Base-by-base conservation (phyloP, 2,329 filamentous ascomycete species). In the Phoma sp. region DNA sequence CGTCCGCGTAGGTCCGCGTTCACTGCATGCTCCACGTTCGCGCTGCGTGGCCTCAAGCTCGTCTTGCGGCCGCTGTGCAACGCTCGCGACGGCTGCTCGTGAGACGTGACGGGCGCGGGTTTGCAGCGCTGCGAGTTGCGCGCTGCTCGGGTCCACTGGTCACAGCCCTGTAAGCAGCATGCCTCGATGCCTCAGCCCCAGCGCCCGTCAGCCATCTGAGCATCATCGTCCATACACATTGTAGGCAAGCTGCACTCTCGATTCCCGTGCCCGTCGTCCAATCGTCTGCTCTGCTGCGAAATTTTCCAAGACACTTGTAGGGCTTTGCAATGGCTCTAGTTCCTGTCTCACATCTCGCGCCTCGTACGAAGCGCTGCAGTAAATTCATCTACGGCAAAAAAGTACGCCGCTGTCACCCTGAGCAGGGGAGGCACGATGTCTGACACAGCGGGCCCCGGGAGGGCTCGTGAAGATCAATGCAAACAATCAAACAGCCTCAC, bases 401-500 rank as follows among this genome's bases (percentile, higher is more conserved):
- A 28, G 12, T 3, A 39, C 26, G 17, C 9, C 18, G 36, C 26
- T 53, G 49, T 12, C 23, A 47, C 49, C 23, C 45, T 51, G 7
- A 3, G 36, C 40, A 39, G 42, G 49, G 30, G 26, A 23, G 32
- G 14, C 32, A 32, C 18, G 2, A 17, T 23, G 7, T 49, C 47
- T 59, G 48, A 53, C 45, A 40, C 40, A 38, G 49, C 42, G 37
- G 38, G 21, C 26, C 55, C 42, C 25, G 40, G 42, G 25, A 48
- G 39, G 32, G 14, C 32, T 42, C 29, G 20, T 52, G 38, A 18
- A 39, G 53, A 50, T 53, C 47, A 56, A 59, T 56, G 56, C 53
- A 59, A 45, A 53, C 42, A 42, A 42, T 42, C 42, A 59, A 42
- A 47, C 56, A 33, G 37, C 52, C 28, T 56, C 47, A 47, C 28